Evolutionary conservation across 768 basidiomycete genomes (phyloP).

Genomic region (Suillus sp.): DNA sequence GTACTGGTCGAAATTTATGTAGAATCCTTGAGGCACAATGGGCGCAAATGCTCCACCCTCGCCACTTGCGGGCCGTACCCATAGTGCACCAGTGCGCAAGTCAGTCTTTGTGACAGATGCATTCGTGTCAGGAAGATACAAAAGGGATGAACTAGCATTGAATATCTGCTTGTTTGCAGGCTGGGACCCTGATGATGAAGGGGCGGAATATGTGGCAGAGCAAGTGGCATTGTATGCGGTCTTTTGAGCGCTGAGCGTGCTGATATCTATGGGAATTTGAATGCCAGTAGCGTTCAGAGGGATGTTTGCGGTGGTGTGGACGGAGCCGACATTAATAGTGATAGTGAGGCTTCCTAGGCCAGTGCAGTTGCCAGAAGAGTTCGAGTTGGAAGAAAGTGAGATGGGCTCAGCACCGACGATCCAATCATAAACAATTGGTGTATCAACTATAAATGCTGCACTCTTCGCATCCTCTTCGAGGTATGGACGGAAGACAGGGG

Average conservation of each 20-base stretch:
- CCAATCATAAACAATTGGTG: constrained; percentile 37
- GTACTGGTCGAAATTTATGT: constrained; percentile 59
- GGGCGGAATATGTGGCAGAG: constrained; percentile 29
- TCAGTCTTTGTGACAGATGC: constrained; percentile 52
- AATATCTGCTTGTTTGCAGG: constrained; percentile 30
- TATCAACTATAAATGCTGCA: constrained; percentile 39
- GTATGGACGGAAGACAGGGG: constrained; percentile 50
- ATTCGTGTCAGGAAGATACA: constrained; percentile 43
- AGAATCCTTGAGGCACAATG: constrained; percentile 74
- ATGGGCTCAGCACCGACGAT: constrained; percentile 40
- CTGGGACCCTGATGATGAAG: constrained; percentile 7
- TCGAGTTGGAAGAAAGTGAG: constrained; percentile 15
- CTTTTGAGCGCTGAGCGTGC: constrained; percentile 30
- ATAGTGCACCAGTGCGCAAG: constrained; percentile 44
- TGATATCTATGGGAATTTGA: constrained; percentile 38
- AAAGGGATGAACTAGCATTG: constrained; percentile 33
- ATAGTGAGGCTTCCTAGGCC: constrained; percentile 26
- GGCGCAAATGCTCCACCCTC: constrained; percentile 33
- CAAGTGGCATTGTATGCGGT: constrained; percentile 38
- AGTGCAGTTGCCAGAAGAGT: neutral
- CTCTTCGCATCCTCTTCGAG: constrained; percentile 40
- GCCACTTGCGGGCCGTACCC: constrained; percentile 38
- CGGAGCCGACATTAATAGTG: constrained; percentile 32
- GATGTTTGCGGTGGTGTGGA: constrained; percentile 29
- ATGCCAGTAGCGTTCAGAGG: constrained; percentile 40